Evolutionary conservation across 2,329 filamentous ascomycete genomes (phyloP), one percentile per base, ranked within the genome.

Genomic region (Cercospora sp.): DNA sequence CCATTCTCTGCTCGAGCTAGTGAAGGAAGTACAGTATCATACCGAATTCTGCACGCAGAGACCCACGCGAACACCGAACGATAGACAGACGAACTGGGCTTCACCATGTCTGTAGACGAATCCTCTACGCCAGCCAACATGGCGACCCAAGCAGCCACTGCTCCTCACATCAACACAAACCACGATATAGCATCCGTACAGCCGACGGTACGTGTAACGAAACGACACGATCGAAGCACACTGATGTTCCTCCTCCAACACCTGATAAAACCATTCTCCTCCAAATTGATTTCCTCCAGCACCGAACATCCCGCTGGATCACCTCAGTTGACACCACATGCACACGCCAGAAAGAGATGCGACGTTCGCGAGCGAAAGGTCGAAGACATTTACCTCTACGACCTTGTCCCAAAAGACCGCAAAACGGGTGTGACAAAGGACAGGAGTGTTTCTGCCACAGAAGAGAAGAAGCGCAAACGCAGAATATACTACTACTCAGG

Each of bases 401-500:
- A 84, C 60, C 68, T 84, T 5, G 74, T 74, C 2, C 51, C 65
- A 18, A 71, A 68, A 28, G 45, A 48, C 9, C 12, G 12, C 31
- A 67, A 65, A 63, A 53, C 18, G 59, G 62, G 53, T 2, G 51
- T 42, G 13, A 48, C 62, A n/a, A 36, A 59, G 12, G 51, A 45
- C 28, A 36, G 13, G 16, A 12, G n/a, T 5, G 42, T 36, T 13
- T 12, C 51, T 12, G 33, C 6, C n/a, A 28, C 33, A 23, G 48
- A 53, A 16, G 53, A 71, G 55, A 75, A 71, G 60, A 67, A 51
- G 20, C 39, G 60, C 26, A 59, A n/a, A 10, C 80, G 77, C 68
- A 75, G 79, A 4, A 77, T 89, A 26, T 83, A 85, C 68, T 88
- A 87, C 67, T 87, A 87, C 69, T 80, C 81, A 0, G 87, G 86